Conservation (phyloP, 2,329 filamentous ascomycete genomes). For the Claviceps sp. region DNA sequence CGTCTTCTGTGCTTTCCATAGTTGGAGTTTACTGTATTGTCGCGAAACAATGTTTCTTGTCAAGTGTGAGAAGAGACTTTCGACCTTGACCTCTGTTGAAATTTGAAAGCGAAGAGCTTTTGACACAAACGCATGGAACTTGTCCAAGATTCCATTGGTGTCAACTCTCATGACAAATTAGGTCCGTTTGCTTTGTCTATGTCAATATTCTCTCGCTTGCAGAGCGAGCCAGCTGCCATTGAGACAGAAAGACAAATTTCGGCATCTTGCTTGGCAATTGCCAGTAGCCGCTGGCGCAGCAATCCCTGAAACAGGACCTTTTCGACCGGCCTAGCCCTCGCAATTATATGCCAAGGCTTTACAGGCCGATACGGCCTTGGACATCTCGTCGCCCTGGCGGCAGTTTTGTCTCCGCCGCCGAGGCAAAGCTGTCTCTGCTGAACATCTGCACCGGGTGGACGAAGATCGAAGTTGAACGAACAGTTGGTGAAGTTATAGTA, state of each 20-base stretch:
- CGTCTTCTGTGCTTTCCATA: no score
- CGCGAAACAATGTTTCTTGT: no score
- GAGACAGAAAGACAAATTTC: constrained; percentile 13
- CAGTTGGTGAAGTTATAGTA: constrained; percentile 34
- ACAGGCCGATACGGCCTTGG: constrained; percentile 52
- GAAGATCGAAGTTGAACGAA: constrained; percentile 48
- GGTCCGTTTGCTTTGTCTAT: no score
- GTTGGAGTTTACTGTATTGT: no score
- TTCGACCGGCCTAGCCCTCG: constrained; percentile 24
- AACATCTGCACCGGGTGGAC: constrained; percentile 42
- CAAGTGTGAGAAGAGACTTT: no score
- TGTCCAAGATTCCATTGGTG: no score
- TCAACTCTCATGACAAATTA: no score
- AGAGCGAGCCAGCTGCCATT: no score
- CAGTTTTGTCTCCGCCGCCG: constrained; percentile 4
- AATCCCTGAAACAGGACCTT: not conserved
- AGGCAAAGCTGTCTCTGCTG: constrained; percentile 20
- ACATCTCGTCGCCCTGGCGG: constrained; percentile 39
- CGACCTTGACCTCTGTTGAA: no score
- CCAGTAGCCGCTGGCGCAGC: constrained; percentile 14
- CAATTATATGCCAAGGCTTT: constrained; percentile 51
- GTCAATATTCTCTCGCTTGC: no score
- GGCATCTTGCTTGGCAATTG: constrained; percentile 15
- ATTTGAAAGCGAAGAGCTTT: no score
- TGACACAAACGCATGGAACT: no score